Evolutionary conservation across 495 filamentous ascomycete genomes (phyloP).

Genomic region (Penicillium maclennaniae): DNA sequence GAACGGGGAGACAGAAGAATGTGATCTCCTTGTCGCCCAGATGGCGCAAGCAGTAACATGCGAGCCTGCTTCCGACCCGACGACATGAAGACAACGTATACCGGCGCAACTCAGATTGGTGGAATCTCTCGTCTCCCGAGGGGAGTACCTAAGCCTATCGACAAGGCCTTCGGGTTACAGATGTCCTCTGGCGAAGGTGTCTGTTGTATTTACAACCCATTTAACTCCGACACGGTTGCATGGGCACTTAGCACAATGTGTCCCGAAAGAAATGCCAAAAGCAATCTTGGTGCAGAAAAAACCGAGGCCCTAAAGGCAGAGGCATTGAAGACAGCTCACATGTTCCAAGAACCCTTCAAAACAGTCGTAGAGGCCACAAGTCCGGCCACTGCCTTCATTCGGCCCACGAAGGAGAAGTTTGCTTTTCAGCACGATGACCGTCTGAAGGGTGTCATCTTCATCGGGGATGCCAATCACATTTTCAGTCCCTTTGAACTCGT

Average conservation of each 20-base stretch:
- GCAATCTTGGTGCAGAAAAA: background rate
- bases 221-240: constrained; percentile 1
- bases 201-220: constrained; percentile 9
- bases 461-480: constrained; percentile 13
- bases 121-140: constrained; percentile 4
- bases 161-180: constrained; percentile 3
- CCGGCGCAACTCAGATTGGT: constrained; percentile 11
- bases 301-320: constrained; percentile 2
- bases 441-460: constrained; percentile 6
- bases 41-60: constrained; percentile 5
- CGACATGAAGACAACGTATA: constrained; percentile 6
- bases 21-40: constrained; percentile 12
- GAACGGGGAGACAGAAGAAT: background rate
- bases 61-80: constrained; percentile 6
- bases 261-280: constrained; percentile 4
- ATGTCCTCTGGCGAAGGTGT: constrained; percentile 14
- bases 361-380: constrained; percentile 4
- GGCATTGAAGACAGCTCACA: constrained; percentile 2
- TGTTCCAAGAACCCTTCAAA: constrained; percentile 14
- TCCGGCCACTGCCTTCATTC: constrained; percentile 5
- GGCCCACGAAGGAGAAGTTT: constrained; percentile 8
- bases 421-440: constrained; percentile 5
- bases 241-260: constrained; percentile 7
- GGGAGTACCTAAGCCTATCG: constrained; percentile 2
- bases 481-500: constrained; percentile 8